Evolutionary conservation across 768 basidiomycete species (phyloP).

Genomic region (Clitopilus passeckerianus): DNA sequence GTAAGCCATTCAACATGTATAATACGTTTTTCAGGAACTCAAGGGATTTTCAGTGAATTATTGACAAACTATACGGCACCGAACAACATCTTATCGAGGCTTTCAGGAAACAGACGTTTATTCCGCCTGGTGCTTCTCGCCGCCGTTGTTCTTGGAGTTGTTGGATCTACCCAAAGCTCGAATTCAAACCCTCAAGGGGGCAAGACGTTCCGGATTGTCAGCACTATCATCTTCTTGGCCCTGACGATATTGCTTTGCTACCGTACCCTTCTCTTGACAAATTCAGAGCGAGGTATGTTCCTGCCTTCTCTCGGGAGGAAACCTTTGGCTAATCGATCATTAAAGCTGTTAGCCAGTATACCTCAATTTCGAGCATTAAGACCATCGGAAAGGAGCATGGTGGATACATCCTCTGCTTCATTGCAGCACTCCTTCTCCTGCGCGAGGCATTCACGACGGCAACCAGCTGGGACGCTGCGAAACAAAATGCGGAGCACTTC

Average conservation of each 20-base stretch:
- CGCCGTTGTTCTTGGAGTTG: conserved; percentile 30
- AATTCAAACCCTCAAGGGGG: conserved; percentile 13
- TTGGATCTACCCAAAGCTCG: conserved; percentile 15
- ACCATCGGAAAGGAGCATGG: conserved; percentile 23
- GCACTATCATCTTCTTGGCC: conserved; percentile 31
- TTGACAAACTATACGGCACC: conserved; percentile 10
- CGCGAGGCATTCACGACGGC: conserved; percentile 31
- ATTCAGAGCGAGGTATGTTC: conserved; percentile 12
- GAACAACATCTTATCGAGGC: conserved; percentile 10
- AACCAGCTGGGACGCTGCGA: conserved; percentile 20
- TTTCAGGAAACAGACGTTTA: conserved; percentile 22
- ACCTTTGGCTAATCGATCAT: neutral
- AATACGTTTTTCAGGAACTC: neutral
- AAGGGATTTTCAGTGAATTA: conserved; percentile 11
- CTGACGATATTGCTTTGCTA: conserved; percentile 27
- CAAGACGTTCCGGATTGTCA: conserved; percentile 22
- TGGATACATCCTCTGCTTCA: conserved; percentile 22
- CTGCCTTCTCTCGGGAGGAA: conserved; percentile 4
- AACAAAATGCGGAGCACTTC: conserved; percentile 25
- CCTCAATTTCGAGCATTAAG: neutral
- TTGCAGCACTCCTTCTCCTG: conserved; percentile 30
- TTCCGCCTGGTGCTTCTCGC: conserved; percentile 23
- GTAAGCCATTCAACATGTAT: conserved; percentile 16
- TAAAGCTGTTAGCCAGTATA: neutral
- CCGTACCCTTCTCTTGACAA: conserved; percentile 19